Percentiles rank a stretch among this genome's conserved stretches.
phyloP scores from a whole-genome alignment of 2,329 filamentous ascomycete genomes.

The Aspergillus sp. region DNA sequence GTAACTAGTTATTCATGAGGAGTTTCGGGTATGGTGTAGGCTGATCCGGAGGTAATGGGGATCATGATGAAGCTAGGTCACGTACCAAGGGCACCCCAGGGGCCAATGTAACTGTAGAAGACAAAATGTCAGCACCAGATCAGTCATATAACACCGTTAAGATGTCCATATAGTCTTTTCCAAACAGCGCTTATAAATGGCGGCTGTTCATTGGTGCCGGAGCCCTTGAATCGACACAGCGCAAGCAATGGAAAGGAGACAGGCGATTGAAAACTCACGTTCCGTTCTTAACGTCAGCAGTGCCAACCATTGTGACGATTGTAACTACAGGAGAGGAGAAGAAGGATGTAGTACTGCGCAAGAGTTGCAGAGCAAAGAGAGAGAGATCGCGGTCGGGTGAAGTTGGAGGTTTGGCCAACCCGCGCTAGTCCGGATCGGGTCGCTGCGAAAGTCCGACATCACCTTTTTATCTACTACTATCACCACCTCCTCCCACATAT shows the following conservation, averaged over 20 bases:
- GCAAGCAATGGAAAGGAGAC: too few relatives aligned
- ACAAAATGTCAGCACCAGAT: not conserved
- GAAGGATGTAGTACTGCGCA: slow-evolving; percentile 9
- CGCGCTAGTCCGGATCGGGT: slow-evolving; percentile 32
- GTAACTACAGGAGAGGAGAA: slow-evolving; percentile 9
- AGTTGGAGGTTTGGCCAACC: slow-evolving; percentile 21
- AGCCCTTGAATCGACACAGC: too few relatives aligned
- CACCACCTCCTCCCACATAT: not conserved
- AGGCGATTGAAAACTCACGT: slow-evolving; percentile 27
- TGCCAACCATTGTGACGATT: slow-evolving; percentile 32
- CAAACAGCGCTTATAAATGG: too few relatives aligned
- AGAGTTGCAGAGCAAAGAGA: slow-evolving; percentile 10
- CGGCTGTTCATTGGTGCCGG: too few relatives aligned
- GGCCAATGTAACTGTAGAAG: slow-evolving; percentile 59
- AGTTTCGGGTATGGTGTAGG: too few relatives aligned
- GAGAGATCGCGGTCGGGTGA: slow-evolving; percentile 24
- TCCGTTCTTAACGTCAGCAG: slow-evolving; percentile 38
- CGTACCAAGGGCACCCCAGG: slow-evolving; percentile 71
- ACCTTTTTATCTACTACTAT: slow-evolving; percentile 11
- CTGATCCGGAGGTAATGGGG: too few relatives aligned
- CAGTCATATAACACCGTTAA: too few relatives aligned
- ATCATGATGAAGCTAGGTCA: slow-evolving; percentile 15
- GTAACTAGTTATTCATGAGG: too few relatives aligned
- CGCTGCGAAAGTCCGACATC: slow-evolving; percentile 31
- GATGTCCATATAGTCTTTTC: too few relatives aligned